Evolutionary conservation across 2,329 filamentous ascomycete species (phyloP).

Genomic region (Xylariales sp.): DNA sequence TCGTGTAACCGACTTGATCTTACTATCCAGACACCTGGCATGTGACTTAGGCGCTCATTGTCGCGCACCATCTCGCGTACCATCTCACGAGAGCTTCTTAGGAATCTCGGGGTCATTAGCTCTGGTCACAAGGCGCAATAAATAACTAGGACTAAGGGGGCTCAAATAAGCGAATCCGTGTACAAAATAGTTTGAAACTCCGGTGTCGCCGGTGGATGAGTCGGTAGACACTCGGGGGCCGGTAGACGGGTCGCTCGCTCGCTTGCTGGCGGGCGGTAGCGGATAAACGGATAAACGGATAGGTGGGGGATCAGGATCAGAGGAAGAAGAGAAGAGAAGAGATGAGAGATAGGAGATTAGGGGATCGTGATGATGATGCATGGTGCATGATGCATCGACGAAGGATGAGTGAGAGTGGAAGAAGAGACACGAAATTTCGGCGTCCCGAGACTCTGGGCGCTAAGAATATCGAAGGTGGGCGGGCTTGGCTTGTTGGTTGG

Average conservation of each 20-base stretch:
- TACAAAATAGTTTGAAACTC: conserved; percentile 13
- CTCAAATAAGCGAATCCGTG: conserved; percentile 11
- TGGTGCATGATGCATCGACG: not conserved
- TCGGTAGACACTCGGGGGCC: not conserved
- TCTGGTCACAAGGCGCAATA: conserved; percentile 19
- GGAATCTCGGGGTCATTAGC: conserved; percentile 20
- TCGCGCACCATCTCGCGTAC: conserved; percentile 19
- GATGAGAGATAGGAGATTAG: not conserved
- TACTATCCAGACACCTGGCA: not conserved
- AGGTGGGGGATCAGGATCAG: too few species aligned
- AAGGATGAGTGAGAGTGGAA: not conserved
- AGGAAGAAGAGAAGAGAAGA: too few species aligned
- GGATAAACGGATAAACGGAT: too few species aligned
- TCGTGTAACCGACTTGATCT: conserved; percentile 20
- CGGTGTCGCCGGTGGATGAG: conserved; percentile 27
- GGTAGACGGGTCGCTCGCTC: not conserved
- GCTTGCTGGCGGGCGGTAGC: too few species aligned
- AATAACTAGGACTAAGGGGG: conserved; percentile 17
- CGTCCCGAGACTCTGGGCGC: conserved; percentile 32
- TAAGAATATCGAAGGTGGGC: conserved; percentile 15
- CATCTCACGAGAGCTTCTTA: conserved; percentile 26
- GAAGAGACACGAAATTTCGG: conserved; percentile 20
- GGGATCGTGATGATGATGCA: not conserved
- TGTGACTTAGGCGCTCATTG: conserved; percentile 9
- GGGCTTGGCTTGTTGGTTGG: conserved; percentile 26